A percentile compares a stretch with the other conserved stretches of the same genome.
These are phyloP conservation scores for Talaromyces funiculosus DNA, from an alignment of 2,329 filamentous ascomycete species.

Conservation along the genomic window DNA sequence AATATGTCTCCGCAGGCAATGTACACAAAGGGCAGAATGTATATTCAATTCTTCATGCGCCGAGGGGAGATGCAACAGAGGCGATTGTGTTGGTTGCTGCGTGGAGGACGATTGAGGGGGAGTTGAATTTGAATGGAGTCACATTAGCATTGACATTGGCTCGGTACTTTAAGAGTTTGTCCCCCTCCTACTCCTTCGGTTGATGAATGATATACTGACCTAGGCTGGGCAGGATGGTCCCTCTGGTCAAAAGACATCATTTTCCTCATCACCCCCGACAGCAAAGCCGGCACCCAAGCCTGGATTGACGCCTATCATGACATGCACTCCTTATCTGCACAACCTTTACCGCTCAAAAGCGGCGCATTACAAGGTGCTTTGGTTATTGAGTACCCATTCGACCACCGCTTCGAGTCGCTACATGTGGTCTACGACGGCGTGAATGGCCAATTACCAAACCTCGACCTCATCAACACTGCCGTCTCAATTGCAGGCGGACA, in stretches of 20 bases:
- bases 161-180: constrained; percentile 81
- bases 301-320: constrained; percentile 99
- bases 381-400: constrained; percentile 86
- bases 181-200: neutral
- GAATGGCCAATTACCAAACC: constrained; percentile 90
- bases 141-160: constrained; percentile 79
- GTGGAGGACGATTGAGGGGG: constrained; percentile 74
- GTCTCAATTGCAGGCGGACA: constrained; percentile 82
- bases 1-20: constrained; percentile 72
- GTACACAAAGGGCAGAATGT: constrained; percentile 77
- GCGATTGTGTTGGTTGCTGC: constrained; percentile 88
- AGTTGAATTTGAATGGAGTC: constrained; percentile 80
- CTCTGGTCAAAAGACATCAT: constrained; percentile 99
- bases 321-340: constrained; percentile 66
- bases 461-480: constrained; percentile 93
- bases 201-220: constrained; percentile 16
- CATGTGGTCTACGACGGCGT: constrained; percentile 93
- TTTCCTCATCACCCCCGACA: constrained; percentile 81
- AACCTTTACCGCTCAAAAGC: constrained; percentile 78
- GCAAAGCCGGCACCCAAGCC: constrained; percentile 81
- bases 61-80: constrained; percentile 91
- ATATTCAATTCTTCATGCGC: constrained; percentile 89
- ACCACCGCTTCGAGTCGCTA: constrained; percentile 76
- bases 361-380: constrained; percentile 88
- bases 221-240: constrained; percentile 66